Evolutionary conservation across 768 basidiomycete species (phyloP).

Genomic region (Hirschioporus abietinus): DNA sequence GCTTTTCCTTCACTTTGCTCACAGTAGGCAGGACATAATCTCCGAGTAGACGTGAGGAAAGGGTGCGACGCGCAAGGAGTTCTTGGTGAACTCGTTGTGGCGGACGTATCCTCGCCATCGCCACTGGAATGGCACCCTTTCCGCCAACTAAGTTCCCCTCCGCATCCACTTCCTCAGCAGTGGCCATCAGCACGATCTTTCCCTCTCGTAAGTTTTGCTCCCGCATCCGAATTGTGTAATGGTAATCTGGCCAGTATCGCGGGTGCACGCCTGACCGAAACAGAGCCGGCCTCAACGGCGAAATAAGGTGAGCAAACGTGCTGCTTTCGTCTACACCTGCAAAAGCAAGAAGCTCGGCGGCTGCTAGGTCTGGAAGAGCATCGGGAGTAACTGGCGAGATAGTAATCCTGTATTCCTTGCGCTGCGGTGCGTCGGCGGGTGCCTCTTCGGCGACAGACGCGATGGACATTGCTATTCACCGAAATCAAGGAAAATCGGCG

Average conservation of each 20-base stretch:
- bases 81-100: not conserved
- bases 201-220: not conserved
- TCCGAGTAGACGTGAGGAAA: not conserved
- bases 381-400: not conserved
- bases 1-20: not conserved
- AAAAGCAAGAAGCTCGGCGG: not conserved
- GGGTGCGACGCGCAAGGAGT: not conserved
- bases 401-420: not conserved
- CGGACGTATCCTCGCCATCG: not conserved
- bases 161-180: not conserved
- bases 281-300: not conserved
- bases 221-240: not conserved
- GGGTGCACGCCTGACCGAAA: not conserved
- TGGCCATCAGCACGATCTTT: not conserved
- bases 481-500: not conserved
- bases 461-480: not conserved
- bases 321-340: not conserved
- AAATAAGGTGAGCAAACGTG: not conserved
- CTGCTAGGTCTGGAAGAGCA: not conserved
- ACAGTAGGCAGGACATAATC: not conserved
- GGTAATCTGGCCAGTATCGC: not conserved
- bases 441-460: not conserved
- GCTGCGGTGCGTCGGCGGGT: not conserved
- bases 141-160: not conserved
- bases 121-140: not conserved